Evolutionary conservation across 768 basidiomycete species (phyloP).

Genomic region (Rubroboletus satanas): DNA sequence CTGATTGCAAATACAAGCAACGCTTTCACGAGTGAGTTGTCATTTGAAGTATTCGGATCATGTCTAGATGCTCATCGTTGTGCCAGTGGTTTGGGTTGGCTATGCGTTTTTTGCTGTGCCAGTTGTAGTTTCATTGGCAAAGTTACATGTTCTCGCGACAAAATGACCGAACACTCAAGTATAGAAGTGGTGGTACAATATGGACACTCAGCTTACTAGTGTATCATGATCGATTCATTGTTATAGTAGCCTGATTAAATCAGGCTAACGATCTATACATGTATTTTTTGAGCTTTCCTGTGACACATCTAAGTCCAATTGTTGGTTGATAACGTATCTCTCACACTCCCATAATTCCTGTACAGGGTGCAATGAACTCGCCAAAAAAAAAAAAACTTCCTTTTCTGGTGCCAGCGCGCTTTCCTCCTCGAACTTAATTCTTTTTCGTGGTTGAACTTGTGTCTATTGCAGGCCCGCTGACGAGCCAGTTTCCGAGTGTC

Average conservation of each 20-base stretch:
- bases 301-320: not conserved
- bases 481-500: too few relatives aligned
- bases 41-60: not conserved
- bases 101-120: constrained; percentile 73
- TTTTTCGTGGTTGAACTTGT: too few relatives aligned
- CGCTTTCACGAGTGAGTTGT: constrained; percentile 66
- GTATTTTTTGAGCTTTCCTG: not conserved
- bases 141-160: constrained; percentile 55
- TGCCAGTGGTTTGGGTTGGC: constrained; percentile 72
- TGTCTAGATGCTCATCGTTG: not conserved
- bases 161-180: constrained; percentile 30
- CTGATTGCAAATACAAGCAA: constrained; percentile 63
- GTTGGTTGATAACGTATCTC: not conserved
- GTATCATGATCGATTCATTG: not conserved
- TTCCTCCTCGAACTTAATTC: too few relatives aligned
- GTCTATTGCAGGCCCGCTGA: too few relatives aligned
- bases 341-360: too few relatives aligned
- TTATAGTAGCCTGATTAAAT: not conserved
- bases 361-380: too few relatives aligned
- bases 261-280: not conserved
- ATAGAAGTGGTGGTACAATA: not conserved
- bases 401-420: too few relatives aligned
- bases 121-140: constrained; percentile 62
- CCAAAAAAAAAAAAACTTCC: too few relatives aligned
- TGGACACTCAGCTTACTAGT: not conserved